Percentiles rank a stretch among this genome's conserved stretches.
These are phyloP conservation scores for Fusarium devonianum DNA, from an alignment of 2,329 filamentous ascomycete genomes.

Conservation along the genomic window DNA sequence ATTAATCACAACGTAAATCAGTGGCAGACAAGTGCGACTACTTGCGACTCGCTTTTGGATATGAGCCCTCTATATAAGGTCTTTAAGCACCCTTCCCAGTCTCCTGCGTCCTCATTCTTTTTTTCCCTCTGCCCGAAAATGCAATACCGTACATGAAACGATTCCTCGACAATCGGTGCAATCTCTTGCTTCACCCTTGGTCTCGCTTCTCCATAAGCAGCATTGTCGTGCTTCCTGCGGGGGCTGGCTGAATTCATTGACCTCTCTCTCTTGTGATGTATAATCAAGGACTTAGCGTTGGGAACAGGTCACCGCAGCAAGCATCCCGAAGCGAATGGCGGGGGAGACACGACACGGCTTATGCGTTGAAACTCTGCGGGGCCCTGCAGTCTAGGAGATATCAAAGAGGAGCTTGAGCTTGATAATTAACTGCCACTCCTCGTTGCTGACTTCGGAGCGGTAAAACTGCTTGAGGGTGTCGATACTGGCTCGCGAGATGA, in stretches of 20 bases:
- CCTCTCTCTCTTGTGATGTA: conserved; percentile 1
- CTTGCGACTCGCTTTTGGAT: conserved; percentile 17
- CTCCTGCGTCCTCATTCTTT: conserved; percentile 11
- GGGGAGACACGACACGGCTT: background rate
- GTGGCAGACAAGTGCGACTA: background rate
- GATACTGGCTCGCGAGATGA: conserved; percentile 87
- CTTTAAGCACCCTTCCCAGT: conserved; percentile 2
- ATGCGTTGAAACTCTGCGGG: background rate
- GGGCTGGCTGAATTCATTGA: too few species aligned
- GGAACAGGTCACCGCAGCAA: background rate
- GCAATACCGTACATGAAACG: conserved; percentile 14
- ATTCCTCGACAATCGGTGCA: conserved; percentile 16
- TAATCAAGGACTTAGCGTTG: background rate
- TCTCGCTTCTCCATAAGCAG: conserved; percentile 2
- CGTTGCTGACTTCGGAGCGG: conserved; percentile 82
- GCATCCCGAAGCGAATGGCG: conserved; percentile 17
- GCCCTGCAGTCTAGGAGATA: conserved; percentile 65
- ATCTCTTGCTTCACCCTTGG: conserved; percentile 15
- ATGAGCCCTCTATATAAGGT: conserved; percentile 15
- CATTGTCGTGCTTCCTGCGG: conserved; percentile 3
- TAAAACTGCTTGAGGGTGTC: conserved; percentile 97
- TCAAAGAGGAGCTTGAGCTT: conserved; percentile 96
- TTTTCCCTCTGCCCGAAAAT: conserved; percentile 19
- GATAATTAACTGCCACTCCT: conserved; percentile 94
- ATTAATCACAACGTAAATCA: too few species aligned